Evolutionary conservation across 192 early-diverging fungal genomes (phyloP).

Genomic region (Jimgerdemannia lactiflua): DNA sequence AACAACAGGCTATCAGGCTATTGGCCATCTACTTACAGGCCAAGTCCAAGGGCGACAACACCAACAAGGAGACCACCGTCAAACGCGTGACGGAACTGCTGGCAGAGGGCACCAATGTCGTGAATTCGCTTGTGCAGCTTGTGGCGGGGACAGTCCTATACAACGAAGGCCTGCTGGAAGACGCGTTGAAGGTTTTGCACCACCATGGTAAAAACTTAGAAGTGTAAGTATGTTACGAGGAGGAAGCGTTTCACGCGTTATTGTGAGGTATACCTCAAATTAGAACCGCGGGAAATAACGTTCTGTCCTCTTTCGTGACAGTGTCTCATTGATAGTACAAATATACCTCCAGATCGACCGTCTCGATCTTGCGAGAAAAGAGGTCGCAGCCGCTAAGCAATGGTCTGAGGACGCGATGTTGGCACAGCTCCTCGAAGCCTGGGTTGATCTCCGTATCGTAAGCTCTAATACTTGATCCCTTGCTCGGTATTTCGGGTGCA

Average conservation of each 20-base stretch:
- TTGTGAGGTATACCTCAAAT: neutral
- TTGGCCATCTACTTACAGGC: constrained; percentile 61
- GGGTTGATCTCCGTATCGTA: constrained; percentile 70
- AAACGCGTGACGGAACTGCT: constrained; percentile 46
- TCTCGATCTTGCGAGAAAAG: constrained; percentile 80
- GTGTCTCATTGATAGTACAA: constrained; percentile 74
- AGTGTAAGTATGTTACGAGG: constrained; percentile 48
- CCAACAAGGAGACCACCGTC: constrained; percentile 42
- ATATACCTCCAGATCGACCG: constrained; percentile 79
- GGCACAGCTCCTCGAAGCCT: constrained; percentile 90
- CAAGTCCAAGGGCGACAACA: constrained; percentile 34
- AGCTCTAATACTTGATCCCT: neutral
- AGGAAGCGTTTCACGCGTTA: neutral
- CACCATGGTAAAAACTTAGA: constrained; percentile 75
- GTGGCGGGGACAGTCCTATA: constrained; percentile 63
- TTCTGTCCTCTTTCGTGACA: constrained; percentile 22
- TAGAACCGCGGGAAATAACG: neutral
- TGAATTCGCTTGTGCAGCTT: constrained; percentile 56
- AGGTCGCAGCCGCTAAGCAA: constrained; percentile 66
- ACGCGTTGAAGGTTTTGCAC: constrained; percentile 69
- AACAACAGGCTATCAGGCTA: constrained; percentile 64
- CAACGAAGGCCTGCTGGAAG: constrained; percentile 58
- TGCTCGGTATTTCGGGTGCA: neutral
- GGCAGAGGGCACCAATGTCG: constrained; percentile 44
- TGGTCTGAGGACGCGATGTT: constrained; percentile 98